Conservation (phyloP, 2,329 filamentous ascomycete species). For the Dactylellina cionopaga region DNA sequence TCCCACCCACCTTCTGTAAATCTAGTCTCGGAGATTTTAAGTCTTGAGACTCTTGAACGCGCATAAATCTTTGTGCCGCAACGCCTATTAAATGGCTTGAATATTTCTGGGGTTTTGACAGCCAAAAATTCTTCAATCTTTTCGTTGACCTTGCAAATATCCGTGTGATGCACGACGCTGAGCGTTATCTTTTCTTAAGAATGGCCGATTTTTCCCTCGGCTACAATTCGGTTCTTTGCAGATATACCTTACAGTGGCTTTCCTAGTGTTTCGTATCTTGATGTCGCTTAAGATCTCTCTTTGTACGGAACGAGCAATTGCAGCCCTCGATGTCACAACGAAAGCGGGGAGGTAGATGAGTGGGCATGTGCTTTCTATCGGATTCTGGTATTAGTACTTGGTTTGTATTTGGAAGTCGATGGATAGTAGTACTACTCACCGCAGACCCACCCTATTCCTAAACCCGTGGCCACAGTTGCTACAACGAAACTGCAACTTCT, state of each 20-base stretch:
- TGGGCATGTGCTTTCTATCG: conserved; percentile 1
- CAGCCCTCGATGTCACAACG: neutral
- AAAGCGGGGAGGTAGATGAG: neutral
- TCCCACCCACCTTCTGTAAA: too few relatives aligned
- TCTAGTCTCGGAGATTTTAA: too few relatives aligned
- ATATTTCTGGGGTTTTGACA: neutral
- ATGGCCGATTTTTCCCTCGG: neutral
- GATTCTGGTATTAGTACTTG: neutral
- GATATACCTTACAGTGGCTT: neutral
- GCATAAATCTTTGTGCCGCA: too few relatives aligned
- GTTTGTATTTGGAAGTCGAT: neutral
- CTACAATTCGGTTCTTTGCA: conserved; percentile 10
- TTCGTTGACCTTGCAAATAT: neutral
- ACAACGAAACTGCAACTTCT: too few relatives aligned
- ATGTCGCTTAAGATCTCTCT: conserved; percentile 7
- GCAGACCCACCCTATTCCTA: neutral
- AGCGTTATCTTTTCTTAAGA: conserved; percentile 28
- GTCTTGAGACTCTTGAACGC: too few relatives aligned
- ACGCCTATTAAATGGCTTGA: too few relatives aligned
- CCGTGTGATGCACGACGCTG: conserved; percentile 1
- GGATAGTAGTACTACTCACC: neutral
- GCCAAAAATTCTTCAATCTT: conserved; percentile 7
- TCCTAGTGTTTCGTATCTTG: neutral
- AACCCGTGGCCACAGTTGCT: too few relatives aligned
- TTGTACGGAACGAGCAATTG: conserved; percentile 1